Evolutionary conservation across 2,329 filamentous ascomycete species (phyloP), one percentile per base, ranked within the genome.

Genomic region (Xylariaceae sp.): DNA sequence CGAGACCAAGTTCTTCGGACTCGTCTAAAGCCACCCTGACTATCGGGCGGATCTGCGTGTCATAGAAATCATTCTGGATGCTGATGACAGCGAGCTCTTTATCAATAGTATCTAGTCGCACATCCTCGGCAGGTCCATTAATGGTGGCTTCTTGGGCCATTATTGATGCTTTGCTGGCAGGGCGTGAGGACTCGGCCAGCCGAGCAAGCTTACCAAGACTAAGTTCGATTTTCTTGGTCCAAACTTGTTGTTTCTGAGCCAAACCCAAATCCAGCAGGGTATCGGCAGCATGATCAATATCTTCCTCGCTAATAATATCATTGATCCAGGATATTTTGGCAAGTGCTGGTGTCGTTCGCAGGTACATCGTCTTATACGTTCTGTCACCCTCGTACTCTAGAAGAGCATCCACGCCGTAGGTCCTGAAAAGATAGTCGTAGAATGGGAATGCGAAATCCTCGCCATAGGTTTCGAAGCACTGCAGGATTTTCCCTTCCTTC

Each of bases 251-350:
- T 69, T 96, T 92, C 50, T 84, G 82, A 47, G 79, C 78, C 18
- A 86, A 74, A 0, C 89, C 91, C 18, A 92, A 77, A 7, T 82
- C 75, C 41, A 88, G 75, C 44, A 99, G 78, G 0, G 85, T 87
- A 40, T 83, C 74, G 5, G 87, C 85, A 10, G 92, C 92, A 52
- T 83, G 80, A 12, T 81, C 76, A 58, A 90, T 90, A 63, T 96
- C 84, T 54, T 84, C 79, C 67, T 94, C 88, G 21, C 81, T 80
- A 56, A 85, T 78, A 7, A 97, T 80, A 67, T 97, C 92, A 68
- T 99, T 95, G 73, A 99, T 95, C 94, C 94, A 99, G 46, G 86
- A 85, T 42, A 99, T 78, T 63, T 89, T 89, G 26, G 86, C 85
- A 57, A 90, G 83, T 57, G 85, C 79, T 0, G 84, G 80, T 59